Evolutionary conservation across 306 rosid genomes (phyloP), one percentile per base, ranked within the genome.

Genomic region (Vicia villosa): DNA sequence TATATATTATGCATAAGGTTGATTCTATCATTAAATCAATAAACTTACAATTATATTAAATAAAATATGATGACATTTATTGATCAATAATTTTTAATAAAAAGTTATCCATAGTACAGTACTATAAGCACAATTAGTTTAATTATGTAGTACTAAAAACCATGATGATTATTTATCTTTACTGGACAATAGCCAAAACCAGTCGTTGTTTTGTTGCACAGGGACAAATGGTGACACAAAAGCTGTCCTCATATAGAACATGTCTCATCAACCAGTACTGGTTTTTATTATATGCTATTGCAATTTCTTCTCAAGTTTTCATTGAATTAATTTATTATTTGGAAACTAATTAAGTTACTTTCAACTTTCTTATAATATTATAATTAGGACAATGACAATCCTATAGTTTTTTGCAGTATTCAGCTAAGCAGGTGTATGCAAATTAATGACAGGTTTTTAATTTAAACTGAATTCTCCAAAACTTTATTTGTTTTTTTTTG

Each of bases 121-220:
- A 34, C 8, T 7, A 34, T 34, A 10, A 6, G 38, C 38, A 34
- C 10, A 34, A 34, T 34, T 34, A 32, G 37, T 8, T 32, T 32
- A 32, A 32, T 6, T 32, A 32, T 64, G n/a, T 45, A 26, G 70
- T 45, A 65, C 70, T 30, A 20, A 38, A 62, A 38, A 38, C 12
- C 32, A 62, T 62, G 41, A 38, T 62, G 30, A 19, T 42, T 45
- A 19, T 64, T 42, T 42, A 65, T 65, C 21, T 20, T 62, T 62
- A 40, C 17, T 11, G 30, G 49, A 4, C 37, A 42, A 24, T 21
- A 22, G 40, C 69, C 69, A 24, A 64, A 43, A 34, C 70, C 16
- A 63, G 69, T n/a, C 46, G 57, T 45, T 66, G 3, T 66, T 66
- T 66, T 45, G 70, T 45, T 66, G 70, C 57, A 45, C 26, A 66